Base-by-base conservation (phyloP, 2,329 filamentous ascomycete genomes). In the Pezicula carpinea region DNA sequence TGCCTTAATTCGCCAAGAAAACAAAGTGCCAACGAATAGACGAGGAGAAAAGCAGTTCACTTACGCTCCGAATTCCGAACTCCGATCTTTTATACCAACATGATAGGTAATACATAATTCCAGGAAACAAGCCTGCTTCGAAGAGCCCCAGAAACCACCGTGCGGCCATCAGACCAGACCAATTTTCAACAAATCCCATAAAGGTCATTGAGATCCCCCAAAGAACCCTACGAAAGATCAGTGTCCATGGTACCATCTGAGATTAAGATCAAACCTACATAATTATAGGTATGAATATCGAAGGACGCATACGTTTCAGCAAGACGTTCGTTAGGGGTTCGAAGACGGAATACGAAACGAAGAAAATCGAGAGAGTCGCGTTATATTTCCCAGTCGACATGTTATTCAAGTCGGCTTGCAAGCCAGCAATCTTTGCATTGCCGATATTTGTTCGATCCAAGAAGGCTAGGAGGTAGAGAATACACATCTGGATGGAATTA, bases 1-100 rank as follows among this genome's bases (percentile, higher is more conserved):
- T n/a, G n/a, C n/a, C n/a, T n/a, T n/a, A n/a, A n/a, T n/a, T 11
- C 26, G 5, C 26, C 2, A 6, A 11, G 26, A 26, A 10, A 8
- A 10, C 2, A 29, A 29, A 6, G 13, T 4, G 13, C 6, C 8
- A 29, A 8, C 10, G 26, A 29, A 8, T 29, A 11, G 13, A 13
- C 2, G 26, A 11, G 26, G 6, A 3, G 8, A 29, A 29, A 8
- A 29, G 13, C 26, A 29, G 26, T 10, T 29, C 26, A 29, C 67
- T 57, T 52, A 69, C 69, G 33, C 85, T 82, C 31, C 89, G 80
- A n/a, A 89, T 75, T 42, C 87, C 89, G 46, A 93, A 86, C 59
- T 95, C 89, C 14, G 75, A 79, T 31, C 88, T 76, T 61, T 80
- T 85, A 59, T 93, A 95, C 89, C 89, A 95, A 62, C 86, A 91